phyloP scores from a whole-genome alignment of 2,329 filamentous ascomycete genomes.

The Cryphonectria carpinicola region DNA sequence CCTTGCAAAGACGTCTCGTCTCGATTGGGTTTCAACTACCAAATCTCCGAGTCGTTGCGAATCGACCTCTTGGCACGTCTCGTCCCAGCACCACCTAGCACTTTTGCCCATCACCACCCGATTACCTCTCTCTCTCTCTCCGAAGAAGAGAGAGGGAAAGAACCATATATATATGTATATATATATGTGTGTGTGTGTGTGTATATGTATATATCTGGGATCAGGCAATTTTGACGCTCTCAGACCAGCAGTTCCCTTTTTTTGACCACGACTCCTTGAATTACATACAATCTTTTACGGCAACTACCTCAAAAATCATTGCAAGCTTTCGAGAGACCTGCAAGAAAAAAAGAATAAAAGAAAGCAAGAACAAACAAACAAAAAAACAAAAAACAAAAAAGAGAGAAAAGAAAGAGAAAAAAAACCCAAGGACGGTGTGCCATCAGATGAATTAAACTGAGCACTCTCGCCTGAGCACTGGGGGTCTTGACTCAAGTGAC shows the following conservation, averaged over 20 bases:
- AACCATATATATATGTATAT: too few species aligned
- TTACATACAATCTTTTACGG: conserved; percentile 4
- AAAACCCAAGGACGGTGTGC: conserved; percentile 15
- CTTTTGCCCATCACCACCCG: background rate
- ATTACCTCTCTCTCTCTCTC: background rate
- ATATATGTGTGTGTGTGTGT: too few species aligned
- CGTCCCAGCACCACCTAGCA: background rate
- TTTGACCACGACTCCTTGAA: background rate
- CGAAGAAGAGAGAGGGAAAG: background rate
- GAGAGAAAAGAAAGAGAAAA: too few species aligned
- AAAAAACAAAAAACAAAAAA: too few species aligned
- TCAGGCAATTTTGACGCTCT: conserved; percentile 2
- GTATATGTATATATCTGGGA: background rate
- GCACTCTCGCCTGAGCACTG: conserved; percentile 27
- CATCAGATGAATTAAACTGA: conserved; percentile 32
- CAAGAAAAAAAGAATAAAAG: background rate
- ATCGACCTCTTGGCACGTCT: background rate
- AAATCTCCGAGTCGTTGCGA: background rate
- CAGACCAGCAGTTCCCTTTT: background rate
- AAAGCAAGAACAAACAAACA: too few species aligned
- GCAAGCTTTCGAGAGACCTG: conserved; percentile 17
- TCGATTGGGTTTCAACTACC: background rate
- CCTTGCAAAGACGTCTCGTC: conserved; percentile 1
- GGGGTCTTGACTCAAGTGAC: conserved; percentile 32
- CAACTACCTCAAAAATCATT: conserved; percentile 19